Evolutionary conservation across 805 yeast species (phyloP), one percentile per base, ranked within the genome.

Genomic region (Grigorovia humatica): DNA sequence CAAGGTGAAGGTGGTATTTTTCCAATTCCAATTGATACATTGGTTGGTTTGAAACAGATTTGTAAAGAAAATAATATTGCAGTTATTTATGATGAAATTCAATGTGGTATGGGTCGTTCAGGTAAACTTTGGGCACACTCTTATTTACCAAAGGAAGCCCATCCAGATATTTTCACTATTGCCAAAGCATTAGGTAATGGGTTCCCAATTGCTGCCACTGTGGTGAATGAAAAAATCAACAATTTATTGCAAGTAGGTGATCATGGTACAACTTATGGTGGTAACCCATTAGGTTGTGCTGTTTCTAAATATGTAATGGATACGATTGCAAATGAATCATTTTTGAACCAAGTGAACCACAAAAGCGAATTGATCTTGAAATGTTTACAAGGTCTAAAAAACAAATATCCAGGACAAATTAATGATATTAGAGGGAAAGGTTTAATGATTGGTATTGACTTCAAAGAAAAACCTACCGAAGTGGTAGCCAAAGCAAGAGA

Each of bases 1-100:
- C 99, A 93, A 70, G 98, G 98, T 68, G 98, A 91, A 70, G 98
- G 97, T 40, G 98, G 98, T 61, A 90, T 91, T 59, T 91, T 90
- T 40, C 96, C 90, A 23, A 97, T 97, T 50, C 93, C 93, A 57
- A 72, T 69, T 48, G 95, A 80, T 44, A 89, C 87, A 64, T 74
- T 91, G 55, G 64, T 74, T 61, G 91, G 90, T 73, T 78, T 91
- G 59, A 70, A 82, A 50, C 73, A 75, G 60, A 96, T 91, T 41
- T 88, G 96, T 74, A 80, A 80, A 62, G 73, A 88, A 70, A 76
- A 90, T 77, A 89, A 90, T 63, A 90, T 88, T 40, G 74, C 91
- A 66, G 78, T 91, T 62, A 90, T 91, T 70, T 88, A 96, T 66
- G 98, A 91, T 69, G 98, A 91, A 75, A 88, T 91, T 67, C 98